These are phyloP conservation scores for Onygenales sp. DNA, from an alignment of 2,329 filamentous ascomycete species.

Conservation along the genomic window DNA sequence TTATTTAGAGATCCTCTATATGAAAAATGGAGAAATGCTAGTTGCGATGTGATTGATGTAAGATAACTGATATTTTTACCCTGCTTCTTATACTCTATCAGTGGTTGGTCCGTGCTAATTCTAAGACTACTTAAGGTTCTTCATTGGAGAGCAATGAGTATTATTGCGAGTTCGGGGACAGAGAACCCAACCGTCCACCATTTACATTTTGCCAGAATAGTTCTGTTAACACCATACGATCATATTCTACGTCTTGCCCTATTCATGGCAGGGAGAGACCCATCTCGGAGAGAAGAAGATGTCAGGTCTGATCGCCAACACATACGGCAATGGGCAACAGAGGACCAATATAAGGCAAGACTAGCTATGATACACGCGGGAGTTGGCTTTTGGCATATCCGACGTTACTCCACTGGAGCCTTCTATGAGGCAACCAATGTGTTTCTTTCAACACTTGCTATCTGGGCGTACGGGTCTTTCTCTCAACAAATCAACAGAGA, in stretches of 20 bases:
- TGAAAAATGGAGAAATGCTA: too few species aligned
- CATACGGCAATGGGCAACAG: too few species aligned
- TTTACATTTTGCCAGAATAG: conserved; percentile 45
- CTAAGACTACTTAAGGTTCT: conserved; percentile 44
- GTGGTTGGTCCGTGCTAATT: conserved; percentile 29
- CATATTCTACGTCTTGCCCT: conserved; percentile 36
- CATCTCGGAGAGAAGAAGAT: conserved; percentile 9
- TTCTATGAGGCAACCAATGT: conserved; percentile 40
- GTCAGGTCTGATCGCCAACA: too few species aligned
- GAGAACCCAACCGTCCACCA: conserved; percentile 49
- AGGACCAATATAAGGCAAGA: conserved; percentile 37
- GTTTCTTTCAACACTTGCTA: conserved; percentile 36
- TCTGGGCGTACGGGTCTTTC: conserved; percentile 36
- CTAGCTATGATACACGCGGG: conserved; percentile 47
- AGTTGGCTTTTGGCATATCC: conserved; percentile 43
- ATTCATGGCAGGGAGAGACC: background rate
- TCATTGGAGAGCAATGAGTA: conserved; percentile 49
- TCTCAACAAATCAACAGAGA: background rate
- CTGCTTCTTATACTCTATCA: too few species aligned
- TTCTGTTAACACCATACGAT: conserved; percentile 41
- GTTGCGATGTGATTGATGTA: too few species aligned
- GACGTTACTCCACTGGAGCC: conserved; percentile 38
- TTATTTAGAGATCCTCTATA: background rate
- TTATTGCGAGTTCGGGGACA: conserved; percentile 40
- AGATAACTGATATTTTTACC: too few species aligned